A percentile compares a stretch with the other conserved stretches of the same genome.
phyloP scores from a whole-genome alignment of 129 eudicot species.

The Pittosporum tobira region DNA sequence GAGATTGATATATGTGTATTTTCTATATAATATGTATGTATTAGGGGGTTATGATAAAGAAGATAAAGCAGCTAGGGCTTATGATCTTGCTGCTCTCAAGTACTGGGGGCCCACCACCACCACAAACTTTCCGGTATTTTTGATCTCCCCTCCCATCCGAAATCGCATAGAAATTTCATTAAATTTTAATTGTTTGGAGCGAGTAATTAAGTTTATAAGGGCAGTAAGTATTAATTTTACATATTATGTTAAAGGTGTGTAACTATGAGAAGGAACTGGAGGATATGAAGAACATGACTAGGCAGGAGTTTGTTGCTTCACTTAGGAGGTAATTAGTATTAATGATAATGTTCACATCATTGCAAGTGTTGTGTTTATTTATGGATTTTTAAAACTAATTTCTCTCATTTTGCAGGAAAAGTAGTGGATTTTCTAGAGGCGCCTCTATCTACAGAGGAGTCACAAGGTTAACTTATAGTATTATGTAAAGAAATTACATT shows the following conservation, averaged over 20 bases:
- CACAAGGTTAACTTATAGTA: conserved; percentile 43
- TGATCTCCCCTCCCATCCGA: too few relatives aligned
- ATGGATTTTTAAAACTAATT: neutral
- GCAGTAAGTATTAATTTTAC: neutral
- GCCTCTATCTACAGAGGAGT: conserved; percentile 94
- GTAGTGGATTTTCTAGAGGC: conserved; percentile 95
- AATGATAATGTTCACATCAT: too few relatives aligned
- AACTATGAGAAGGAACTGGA: conserved; percentile 79
- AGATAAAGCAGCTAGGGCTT: conserved; percentile 90
- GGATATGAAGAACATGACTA: conserved; percentile 87
- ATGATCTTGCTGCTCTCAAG: conserved; percentile 95
- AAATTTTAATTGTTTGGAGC: too few relatives aligned
- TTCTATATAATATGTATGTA: neutral
- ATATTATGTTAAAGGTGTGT: conserved; percentile 25
- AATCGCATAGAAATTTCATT: too few relatives aligned
- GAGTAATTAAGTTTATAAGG: neutral
- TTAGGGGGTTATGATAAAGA: conserved; percentile 92
- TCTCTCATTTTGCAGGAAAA: conserved; percentile 47
- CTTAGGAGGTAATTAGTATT: conserved; percentile 71
- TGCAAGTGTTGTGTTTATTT: neutral
- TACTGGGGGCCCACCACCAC: conserved; percentile 94
- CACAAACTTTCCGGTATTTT: conserved; percentile 84
- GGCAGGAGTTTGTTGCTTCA: conserved; percentile 93
- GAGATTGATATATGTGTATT: conserved; percentile 1
- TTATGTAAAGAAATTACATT: too few relatives aligned